phyloP scores from a whole-genome alignment of 2,329 filamentous ascomycete species.

The Exophiala spinifera region DNA sequence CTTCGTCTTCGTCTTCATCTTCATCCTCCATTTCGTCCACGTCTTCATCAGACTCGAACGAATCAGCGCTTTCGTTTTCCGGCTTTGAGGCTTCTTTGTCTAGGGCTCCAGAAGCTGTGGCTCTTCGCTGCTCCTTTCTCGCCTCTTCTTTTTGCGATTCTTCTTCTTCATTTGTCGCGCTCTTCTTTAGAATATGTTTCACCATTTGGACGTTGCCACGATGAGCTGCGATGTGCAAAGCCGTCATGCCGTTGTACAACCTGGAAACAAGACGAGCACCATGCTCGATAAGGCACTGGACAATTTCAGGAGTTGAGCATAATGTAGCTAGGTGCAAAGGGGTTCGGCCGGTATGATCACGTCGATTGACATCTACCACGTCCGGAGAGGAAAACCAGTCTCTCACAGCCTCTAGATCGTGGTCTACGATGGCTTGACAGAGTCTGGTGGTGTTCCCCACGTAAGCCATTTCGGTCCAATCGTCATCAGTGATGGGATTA shows the following conservation, averaged over 20 bases:
- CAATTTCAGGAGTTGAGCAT: slow-evolving; percentile 65
- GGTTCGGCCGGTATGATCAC: slow-evolving; percentile 75
- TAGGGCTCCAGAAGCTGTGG: slow-evolving; percentile 8
- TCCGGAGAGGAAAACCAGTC: slow-evolving; percentile 66
- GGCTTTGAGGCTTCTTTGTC: slow-evolving; percentile 18
- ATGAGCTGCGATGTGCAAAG: slow-evolving; percentile 75
- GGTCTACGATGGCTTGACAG: slow-evolving; percentile 77
- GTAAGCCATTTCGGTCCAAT: slow-evolving; percentile 92
- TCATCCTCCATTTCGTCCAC: slow-evolving; percentile 54
- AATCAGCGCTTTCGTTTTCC: slow-evolving; percentile 31
- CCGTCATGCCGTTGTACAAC: slow-evolving; percentile 74
- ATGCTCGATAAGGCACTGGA: slow-evolving; percentile 67
- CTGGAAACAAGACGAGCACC: slow-evolving; percentile 71
- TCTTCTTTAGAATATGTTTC: slow-evolving; percentile 68
- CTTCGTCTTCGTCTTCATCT: slow-evolving; percentile 37
- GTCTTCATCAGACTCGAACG: slow-evolving; percentile 34
- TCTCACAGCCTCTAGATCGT: slow-evolving; percentile 66
- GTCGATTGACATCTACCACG: slow-evolving; percentile 65
- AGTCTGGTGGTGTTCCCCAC: slow-evolving; percentile 73
- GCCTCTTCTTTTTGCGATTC: slow-evolving; percentile 42
- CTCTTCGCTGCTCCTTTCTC: slow-evolving; percentile 24
- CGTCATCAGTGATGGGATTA: slow-evolving; percentile 74
- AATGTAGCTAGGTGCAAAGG: slow-evolving; percentile 74
- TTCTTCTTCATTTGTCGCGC: slow-evolving; percentile 67
- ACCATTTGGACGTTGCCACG: slow-evolving; percentile 68